Evolutionary conservation across 73 alveolate genomes (phyloP).

Genomic region (Paramecium pentaurelia): DNA sequence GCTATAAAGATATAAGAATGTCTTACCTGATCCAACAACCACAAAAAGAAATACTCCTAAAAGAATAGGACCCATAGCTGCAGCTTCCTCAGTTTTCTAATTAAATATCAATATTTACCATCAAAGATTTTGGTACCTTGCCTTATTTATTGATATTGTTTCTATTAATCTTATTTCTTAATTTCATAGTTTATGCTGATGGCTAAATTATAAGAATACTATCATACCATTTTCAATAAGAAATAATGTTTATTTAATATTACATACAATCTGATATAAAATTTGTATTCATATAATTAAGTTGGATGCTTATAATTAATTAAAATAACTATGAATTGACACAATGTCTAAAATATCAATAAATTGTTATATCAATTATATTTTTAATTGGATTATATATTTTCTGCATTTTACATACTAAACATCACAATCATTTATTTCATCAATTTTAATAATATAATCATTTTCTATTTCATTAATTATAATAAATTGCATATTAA

Average conservation of each 20-base stretch:
- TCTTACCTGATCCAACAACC: background rate
- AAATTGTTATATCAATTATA: background rate
- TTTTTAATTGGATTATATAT: background rate
- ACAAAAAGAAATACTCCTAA: background rate
- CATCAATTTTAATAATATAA: background rate
- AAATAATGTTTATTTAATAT: background rate
- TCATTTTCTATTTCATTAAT: background rate
- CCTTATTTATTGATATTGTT: constrained; percentile 69
- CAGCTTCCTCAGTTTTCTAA: background rate
- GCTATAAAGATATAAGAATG: background rate
- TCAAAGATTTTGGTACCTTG: constrained; percentile 81
- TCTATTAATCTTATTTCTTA: constrained; percentile 34
- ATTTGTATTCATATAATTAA: background rate
- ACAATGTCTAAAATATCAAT: background rate
- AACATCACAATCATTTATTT: background rate
- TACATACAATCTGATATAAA: background rate
- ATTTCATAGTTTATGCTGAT: constrained; percentile 51
- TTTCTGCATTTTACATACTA: background rate
- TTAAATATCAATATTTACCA: constrained; percentile 55
- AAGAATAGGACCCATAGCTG: background rate
- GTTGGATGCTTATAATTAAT: background rate
- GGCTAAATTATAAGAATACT: background rate
- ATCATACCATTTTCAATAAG: background rate
- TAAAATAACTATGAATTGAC: background rate
- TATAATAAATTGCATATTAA: background rate